Conservation (phyloP, 495 filamentous ascomycete genomes). For the Mycothermus thermophilus region DNA sequence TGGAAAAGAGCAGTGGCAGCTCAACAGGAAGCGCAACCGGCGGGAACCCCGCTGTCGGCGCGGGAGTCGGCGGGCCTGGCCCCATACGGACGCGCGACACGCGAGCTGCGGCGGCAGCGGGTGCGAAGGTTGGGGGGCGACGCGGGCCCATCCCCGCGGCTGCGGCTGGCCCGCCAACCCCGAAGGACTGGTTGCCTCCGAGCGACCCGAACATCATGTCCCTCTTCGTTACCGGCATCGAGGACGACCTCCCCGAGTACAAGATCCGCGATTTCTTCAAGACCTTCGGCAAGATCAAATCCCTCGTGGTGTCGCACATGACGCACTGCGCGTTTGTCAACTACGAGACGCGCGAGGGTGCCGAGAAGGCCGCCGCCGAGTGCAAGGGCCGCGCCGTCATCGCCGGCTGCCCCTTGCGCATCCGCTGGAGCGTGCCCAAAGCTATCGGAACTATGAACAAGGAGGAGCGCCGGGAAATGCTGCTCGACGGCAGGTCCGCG, state of each 20-base stretch:
- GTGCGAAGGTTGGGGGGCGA: slow-evolving; percentile 25
- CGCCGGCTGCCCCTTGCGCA: slow-evolving; percentile 68
- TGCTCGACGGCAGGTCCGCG: slow-evolving; percentile 53
- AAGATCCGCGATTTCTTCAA: slow-evolving; percentile 81
- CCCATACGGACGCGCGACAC: slow-evolving; percentile 58
- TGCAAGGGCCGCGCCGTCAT: slow-evolving; percentile 80
- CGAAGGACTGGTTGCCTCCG: slow-evolving; percentile 73
- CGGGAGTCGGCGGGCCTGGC: slow-evolving; percentile 37
- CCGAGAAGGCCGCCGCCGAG: slow-evolving; percentile 69
- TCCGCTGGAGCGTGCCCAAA: slow-evolving; percentile 87
- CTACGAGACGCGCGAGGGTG: slow-evolving; percentile 65
- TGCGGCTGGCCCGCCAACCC: slow-evolving; percentile 58
- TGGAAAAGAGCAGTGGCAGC: slow-evolving; percentile 21
- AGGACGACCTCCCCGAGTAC: slow-evolving; percentile 90
- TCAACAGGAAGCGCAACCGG: slow-evolving; percentile 26
- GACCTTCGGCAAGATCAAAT: slow-evolving; percentile 73
- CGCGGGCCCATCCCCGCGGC: slow-evolving; percentile 36
- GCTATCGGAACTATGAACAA: slow-evolving; percentile 78
- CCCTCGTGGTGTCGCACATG: slow-evolving; percentile 86
- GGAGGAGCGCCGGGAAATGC: slow-evolving; percentile 61
- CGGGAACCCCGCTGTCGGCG: slow-evolving; percentile 33
- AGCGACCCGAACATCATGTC: slow-evolving; percentile 73
- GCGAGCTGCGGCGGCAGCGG: slow-evolving; percentile 36
- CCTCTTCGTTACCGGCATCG: slow-evolving; percentile 85
- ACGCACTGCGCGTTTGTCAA: slow-evolving; percentile 95